phyloP scores from a whole-genome alignment of 1,139 yeast species.

The Zygosaccharomyces sapae region DNA sequence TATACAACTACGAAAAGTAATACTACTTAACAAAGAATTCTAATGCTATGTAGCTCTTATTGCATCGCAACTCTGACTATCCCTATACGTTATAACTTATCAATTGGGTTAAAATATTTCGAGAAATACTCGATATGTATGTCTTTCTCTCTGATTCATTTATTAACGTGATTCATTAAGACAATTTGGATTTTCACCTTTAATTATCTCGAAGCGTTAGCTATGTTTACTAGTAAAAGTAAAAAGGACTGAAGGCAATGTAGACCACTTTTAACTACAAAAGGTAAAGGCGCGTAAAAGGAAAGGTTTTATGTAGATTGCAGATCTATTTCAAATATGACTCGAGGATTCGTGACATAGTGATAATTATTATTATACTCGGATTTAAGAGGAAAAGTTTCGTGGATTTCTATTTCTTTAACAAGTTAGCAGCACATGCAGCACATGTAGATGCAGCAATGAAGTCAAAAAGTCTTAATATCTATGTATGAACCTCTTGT shows the following conservation, averaged over 20 bases:
- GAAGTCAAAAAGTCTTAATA: neutral
- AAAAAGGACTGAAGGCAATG: neutral
- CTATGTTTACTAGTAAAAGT: neutral
- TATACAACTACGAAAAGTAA: constrained; percentile 5
- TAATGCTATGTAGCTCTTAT: neutral
- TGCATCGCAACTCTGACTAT: neutral
- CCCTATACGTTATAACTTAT: neutral
- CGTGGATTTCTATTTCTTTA: neutral
- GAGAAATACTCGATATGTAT: neutral
- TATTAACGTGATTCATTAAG: constrained; percentile 4
- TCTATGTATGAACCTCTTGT: neutral
- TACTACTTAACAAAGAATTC: neutral
- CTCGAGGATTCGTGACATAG: too few species aligned
- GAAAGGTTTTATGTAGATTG: neutral
- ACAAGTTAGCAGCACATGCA: neutral
- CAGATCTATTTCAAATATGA: neutral
- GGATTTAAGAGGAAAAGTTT: neutral
- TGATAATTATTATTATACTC: neutral
- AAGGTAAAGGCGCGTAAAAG: constrained; percentile 3
- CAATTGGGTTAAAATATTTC: neutral
- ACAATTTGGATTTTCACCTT: neutral
- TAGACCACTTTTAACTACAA: constrained; percentile 4
- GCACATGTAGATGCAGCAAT: neutral
- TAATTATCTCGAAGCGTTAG: neutral
- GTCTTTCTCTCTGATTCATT: neutral